Evolutionary conservation across 371 early-diverging fungal genomes (phyloP).

Genomic region (Rhizomucor miehei): DNA sequence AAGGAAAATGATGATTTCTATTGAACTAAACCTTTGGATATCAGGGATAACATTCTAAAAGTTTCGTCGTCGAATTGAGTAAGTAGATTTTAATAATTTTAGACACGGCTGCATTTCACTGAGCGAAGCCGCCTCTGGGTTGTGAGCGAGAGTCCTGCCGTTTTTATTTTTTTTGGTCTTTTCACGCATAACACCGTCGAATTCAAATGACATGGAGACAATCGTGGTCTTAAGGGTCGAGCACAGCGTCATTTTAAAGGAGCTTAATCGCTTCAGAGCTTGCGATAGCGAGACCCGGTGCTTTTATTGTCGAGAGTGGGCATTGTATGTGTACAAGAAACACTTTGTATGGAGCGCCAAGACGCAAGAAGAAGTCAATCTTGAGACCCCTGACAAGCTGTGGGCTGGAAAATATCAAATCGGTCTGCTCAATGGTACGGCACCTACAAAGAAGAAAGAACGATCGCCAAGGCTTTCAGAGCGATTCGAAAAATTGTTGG

Average conservation of each 20-base stretch:
- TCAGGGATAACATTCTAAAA: too few relatives aligned
- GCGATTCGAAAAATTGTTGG: constrained; percentile 25
- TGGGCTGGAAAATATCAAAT: constrained; percentile 32
- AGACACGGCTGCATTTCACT: too few relatives aligned
- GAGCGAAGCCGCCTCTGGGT: too few relatives aligned
- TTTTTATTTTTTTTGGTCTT: too few relatives aligned
- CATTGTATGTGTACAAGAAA: constrained; percentile 75
- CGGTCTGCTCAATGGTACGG: constrained; percentile 11
- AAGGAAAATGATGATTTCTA: too few relatives aligned
- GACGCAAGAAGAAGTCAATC: constrained; percentile 40
- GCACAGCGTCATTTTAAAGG: constrained; percentile 62
- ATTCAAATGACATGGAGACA: constrained; percentile 22
- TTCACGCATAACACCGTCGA: too few relatives aligned
- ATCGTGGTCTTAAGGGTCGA: constrained; percentile 43
- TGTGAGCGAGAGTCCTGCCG: too few relatives aligned
- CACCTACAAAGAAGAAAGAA: constrained; percentile 20
- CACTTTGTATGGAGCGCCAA: constrained; percentile 53
- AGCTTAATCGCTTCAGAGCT: constrained; percentile 69
- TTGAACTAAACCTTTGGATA: too few relatives aligned
- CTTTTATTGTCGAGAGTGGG: constrained; percentile 85
- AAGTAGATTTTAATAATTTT: too few relatives aligned
- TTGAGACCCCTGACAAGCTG: constrained; percentile 18
- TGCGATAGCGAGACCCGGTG: constrained; percentile 73
- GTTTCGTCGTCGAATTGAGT: too few relatives aligned
- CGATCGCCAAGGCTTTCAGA: constrained; percentile 26